A percentile compares a stretch with the other conserved stretches of the same genome.
phyloP scores from a whole-genome alignment of 1,284 basidiomycete genomes.

The Irpex rosettiformis region DNA sequence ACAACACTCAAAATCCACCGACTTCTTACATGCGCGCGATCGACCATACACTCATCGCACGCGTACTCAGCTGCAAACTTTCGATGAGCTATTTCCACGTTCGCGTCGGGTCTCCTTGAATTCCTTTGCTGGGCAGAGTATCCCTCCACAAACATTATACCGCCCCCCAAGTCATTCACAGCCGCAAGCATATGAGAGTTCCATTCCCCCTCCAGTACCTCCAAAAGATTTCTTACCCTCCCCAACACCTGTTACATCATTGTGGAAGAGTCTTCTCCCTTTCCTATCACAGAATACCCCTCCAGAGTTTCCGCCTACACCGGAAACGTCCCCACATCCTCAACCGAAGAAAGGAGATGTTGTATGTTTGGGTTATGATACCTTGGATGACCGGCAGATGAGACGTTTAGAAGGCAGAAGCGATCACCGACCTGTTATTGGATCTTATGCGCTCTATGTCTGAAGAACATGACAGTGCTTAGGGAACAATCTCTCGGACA shows the following conservation, averaged over 20 bases:
- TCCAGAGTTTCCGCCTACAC: constrained; percentile 21
- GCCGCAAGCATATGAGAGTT: background rate
- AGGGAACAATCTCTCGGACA: background rate
- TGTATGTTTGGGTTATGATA: constrained; percentile 65
- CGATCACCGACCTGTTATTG: constrained; percentile 79
- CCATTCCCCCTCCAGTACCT: constrained; percentile 18
- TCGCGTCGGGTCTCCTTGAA: constrained; percentile 4
- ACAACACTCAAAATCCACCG: constrained; percentile 7
- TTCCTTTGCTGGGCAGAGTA: background rate
- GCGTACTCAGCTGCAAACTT: background rate
- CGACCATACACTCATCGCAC: background rate
- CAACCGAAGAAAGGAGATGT: constrained; percentile 55
- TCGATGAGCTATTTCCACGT: constrained; percentile 2
- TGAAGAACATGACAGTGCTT: constrained; percentile 23
- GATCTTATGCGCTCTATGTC: constrained; percentile 63
- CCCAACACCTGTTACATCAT: constrained; percentile 3
- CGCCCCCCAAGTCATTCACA: background rate
- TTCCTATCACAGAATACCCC: constrained; percentile 31
- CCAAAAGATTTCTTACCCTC: constrained; percentile 29
- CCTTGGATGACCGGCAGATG: constrained; percentile 77
- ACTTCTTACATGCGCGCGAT: background rate
- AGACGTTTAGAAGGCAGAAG: constrained; percentile 71
- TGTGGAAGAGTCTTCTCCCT: constrained; percentile 38
- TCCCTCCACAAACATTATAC: background rate
- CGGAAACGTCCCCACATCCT: constrained; percentile 25